Evolutionary conservation across 805 yeast species (phyloP), one percentile per base, ranked within the genome.

Genomic region (Candida nemodendra): DNA sequence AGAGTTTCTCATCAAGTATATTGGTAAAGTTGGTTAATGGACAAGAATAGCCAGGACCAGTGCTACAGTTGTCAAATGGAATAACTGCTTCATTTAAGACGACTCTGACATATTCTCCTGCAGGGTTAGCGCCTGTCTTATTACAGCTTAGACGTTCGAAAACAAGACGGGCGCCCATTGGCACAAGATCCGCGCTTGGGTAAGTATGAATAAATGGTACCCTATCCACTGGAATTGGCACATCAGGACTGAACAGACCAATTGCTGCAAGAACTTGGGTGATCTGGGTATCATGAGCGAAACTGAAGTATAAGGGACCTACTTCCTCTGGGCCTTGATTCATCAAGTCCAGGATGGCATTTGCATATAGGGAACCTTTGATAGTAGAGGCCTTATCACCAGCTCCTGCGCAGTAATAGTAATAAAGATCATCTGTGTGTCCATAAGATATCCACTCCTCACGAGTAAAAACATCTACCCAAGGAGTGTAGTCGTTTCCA

Each of bases 401-500:
- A 31, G 78, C 77, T 11, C 85, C 84, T 39, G 71, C 64, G 32
- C 68, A 57, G 53, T 81, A 82, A 61, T 74, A 84, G 55, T 71
- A 72, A 29, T 54, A 53, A 29, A 84, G 61, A 44, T 82, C 87
- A 18, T 62, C 65, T 18, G 68, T 64, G 60, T 84, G 84, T 28
- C 77, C 76, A 51, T 69, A 76, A 23, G 69, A 70, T 39, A 81
- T 64, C 68, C 76, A 78, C 47, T 83, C 91, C 27, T 78, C 78
- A 47, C 71, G 73, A 30, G 84, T 79, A 64, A 84, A 82, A 28
- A 80, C 64, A 25, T 68, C 71, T 59, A 90, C 82, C 51, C 82
- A 74, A 24, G 72, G 71, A 4, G 89, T 81, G 36, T 60, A 59
- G 12, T 89, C 89, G 42, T 69, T 72, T 9, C 78, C 85, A 38